A percentile compares a stretch with the other conserved stretches of the same genome.
phyloP scores from a whole-genome alignment of 805 yeast species.

The Suhomyces sp. region DNA sequence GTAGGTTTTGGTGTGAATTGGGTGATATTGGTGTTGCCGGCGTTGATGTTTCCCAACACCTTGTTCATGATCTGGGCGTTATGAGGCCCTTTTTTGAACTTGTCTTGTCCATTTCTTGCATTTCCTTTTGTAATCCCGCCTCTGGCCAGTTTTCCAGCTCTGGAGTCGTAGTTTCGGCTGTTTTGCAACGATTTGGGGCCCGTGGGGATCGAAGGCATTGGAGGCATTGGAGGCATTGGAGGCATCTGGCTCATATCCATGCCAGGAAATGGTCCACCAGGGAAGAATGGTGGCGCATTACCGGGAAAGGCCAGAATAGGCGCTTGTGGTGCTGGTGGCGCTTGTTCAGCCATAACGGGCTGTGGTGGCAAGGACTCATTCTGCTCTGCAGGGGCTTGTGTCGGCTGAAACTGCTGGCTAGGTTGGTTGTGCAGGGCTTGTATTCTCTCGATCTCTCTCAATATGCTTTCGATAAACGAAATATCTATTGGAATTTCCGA shows the following conservation, averaged over 20 bases:
- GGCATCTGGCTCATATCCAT: constrained; percentile 2
- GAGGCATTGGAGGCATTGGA: neutral
- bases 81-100: constrained; percentile 5
- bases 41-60: constrained; percentile 35
- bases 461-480: constrained; percentile 55
- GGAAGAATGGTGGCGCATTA: neutral
- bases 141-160: constrained; percentile 6
- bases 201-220: constrained; percentile 5
- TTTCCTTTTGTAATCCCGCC: constrained; percentile 24
- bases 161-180: constrained; percentile 3
- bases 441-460: constrained; percentile 51
- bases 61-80: constrained; percentile 42
- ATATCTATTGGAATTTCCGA: constrained; percentile 61
- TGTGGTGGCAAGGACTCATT: constrained; percentile 1
- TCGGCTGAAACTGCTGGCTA: constrained; percentile 12
- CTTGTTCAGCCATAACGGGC: constrained; percentile 9
- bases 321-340: constrained; percentile 3
- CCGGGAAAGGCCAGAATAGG: constrained; percentile 1
- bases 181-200: constrained; percentile 12
- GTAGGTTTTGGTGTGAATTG: constrained; percentile 46
- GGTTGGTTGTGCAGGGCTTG: constrained; percentile 7
- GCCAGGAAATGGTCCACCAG: neutral
- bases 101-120: constrained; percentile 12
- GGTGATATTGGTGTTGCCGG: constrained; percentile 22
- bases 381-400: constrained; percentile 8